Evolutionary conservation across 176 grass and related monocot species (phyloP).

Genomic region (Oryza brachyantha): DNA sequence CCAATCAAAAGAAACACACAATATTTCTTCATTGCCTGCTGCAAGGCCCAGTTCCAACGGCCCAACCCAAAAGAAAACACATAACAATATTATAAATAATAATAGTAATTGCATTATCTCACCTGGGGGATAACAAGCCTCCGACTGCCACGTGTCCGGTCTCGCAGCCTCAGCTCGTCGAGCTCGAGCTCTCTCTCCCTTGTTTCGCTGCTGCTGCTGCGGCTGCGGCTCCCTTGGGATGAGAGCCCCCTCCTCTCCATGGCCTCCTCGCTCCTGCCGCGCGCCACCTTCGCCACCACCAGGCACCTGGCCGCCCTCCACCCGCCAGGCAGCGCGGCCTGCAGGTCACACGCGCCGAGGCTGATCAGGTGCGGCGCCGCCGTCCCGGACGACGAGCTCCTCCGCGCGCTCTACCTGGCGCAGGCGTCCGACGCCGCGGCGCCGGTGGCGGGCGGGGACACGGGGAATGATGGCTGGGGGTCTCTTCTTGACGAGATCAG

Average conservation of each 20-base stretch:
- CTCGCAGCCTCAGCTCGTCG: constrained; percentile 40
- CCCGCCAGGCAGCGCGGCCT: neutral
- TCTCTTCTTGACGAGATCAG: constrained; percentile 29
- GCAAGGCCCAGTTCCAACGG: too few relatives aligned
- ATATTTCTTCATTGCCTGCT: too few relatives aligned
- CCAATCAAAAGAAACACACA: too few relatives aligned
- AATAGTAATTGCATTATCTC: constrained; percentile 13
- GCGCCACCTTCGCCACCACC: constrained; percentile 26
- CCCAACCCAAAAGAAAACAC: too few relatives aligned
- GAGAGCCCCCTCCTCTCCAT: constrained; percentile 41
- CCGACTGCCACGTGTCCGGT: constrained; percentile 40
- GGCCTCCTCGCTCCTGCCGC: constrained; percentile 45
- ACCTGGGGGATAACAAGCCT: neutral
- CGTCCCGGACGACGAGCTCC: constrained; percentile 33
- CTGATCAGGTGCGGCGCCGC: constrained; percentile 27
- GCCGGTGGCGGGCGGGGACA: neutral
- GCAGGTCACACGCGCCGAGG: neutral
- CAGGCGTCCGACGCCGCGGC: neutral
- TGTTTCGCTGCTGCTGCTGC: neutral
- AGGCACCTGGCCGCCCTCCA: constrained; percentile 15
- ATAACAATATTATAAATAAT: too few relatives aligned
- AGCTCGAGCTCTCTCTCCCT: too few relatives aligned
- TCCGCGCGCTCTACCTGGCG: constrained; percentile 7
- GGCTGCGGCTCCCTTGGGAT: constrained; percentile 12
- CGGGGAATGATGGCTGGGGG: constrained; percentile 17